These are phyloP conservation scores for Fusarium sarcochroum DNA, from an alignment of 2,329 filamentous ascomycete genomes.

Conservation along the genomic window DNA sequence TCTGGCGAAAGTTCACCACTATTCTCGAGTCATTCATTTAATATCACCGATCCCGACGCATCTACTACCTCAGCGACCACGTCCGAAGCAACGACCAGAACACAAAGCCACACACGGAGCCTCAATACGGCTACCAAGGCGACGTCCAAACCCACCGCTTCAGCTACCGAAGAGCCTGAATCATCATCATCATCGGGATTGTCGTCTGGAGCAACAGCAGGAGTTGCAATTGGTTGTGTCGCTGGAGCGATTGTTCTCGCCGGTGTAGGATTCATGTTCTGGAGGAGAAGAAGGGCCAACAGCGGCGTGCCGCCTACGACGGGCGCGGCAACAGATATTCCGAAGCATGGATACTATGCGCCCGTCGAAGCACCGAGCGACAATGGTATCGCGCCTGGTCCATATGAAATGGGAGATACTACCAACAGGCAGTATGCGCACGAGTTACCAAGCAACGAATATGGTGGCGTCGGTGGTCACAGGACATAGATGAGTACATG, in stretches of 20 bases:
- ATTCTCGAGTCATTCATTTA: slow-evolving; percentile 11
- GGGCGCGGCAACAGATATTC: neutral
- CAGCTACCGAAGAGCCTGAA: neutral
- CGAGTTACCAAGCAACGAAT: neutral
- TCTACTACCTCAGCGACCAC: neutral
- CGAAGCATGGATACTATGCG: neutral
- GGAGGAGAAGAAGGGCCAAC: neutral
- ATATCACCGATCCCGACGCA: slow-evolving; percentile 13
- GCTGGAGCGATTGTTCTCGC: neutral
- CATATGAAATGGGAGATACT: slow-evolving; percentile 10
- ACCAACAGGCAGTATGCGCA: neutral
- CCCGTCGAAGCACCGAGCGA: neutral
- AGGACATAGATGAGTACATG: neutral
- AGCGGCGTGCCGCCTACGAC: accelerated
- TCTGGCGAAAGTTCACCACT: neutral
- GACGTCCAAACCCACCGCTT: accelerated
- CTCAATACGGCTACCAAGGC: neutral
- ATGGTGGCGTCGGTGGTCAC: neutral
- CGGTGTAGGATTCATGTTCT: slow-evolving; percentile 2
- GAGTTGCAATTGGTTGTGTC: neutral
- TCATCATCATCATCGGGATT: neutral
- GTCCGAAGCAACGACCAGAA: neutral
- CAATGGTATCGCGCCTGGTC: neutral
- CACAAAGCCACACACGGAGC: neutral
- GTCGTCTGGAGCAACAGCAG: neutral